These are phyloP conservation scores for Hymenoscyphus fraxineus DNA, from an alignment of 2,329 filamentous ascomycete species.

Conservation along the genomic window DNA sequence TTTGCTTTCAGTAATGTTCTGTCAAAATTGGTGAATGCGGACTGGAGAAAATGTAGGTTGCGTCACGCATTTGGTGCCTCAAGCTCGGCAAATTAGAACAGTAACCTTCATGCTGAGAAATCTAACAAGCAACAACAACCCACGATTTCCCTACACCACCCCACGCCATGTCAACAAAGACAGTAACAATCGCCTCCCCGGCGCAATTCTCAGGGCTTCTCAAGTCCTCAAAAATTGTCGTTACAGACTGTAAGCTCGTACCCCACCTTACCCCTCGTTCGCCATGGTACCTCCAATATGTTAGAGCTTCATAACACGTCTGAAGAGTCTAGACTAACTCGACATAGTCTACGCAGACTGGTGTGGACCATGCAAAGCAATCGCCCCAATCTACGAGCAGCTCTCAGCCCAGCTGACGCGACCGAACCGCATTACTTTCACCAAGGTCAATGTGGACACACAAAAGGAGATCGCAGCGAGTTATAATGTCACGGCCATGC, in stretches of 20 bases:
- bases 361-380: slow-evolving; percentile 79
- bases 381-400: slow-evolving; percentile 78
- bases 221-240: slow-evolving; percentile 70
- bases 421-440: slow-evolving; percentile 72
- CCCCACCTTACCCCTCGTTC: slow-evolving; percentile 31
- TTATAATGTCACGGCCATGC: slow-evolving; percentile 72
- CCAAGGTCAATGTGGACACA: slow-evolving; percentile 79
- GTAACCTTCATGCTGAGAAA: not conserved
- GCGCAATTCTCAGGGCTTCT: slow-evolving; percentile 67
- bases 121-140: not conserved
- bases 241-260: slow-evolving; percentile 75
- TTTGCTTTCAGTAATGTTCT: not conserved
- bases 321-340: not conserved
- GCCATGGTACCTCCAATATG: slow-evolving; percentile 3
- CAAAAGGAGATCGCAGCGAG: slow-evolving; percentile 69
- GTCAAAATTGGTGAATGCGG: not conserved
- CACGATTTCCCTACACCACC: slow-evolving; percentile 1
- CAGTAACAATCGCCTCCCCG: slow-evolving; percentile 47
- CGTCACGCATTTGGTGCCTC: slow-evolving; percentile 6
- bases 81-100: slow-evolving; percentile 8
- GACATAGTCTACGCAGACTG: slow-evolving; percentile 77
- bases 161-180: slow-evolving; percentile 33
- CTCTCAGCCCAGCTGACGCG: slow-evolving; percentile 68
- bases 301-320: slow-evolving; percentile 4
- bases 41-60: too few species aligned